Conservation (phyloP, 345 rosid genomes). For the Eucalyptus virginea region DNA sequence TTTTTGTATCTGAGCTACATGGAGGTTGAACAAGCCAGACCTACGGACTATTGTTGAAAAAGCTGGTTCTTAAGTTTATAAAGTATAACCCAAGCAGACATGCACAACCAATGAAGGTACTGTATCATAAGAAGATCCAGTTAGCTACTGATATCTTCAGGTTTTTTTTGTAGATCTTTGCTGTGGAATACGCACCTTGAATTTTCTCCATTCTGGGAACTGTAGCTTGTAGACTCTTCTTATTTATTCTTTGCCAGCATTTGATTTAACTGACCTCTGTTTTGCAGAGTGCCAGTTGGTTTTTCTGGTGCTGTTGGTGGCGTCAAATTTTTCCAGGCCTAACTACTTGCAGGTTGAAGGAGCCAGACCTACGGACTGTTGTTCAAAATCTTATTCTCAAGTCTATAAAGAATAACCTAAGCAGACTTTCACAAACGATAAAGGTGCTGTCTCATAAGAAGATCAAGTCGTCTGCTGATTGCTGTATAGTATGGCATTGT, state of each 20-base stretch:
- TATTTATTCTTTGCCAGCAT: not conserved
- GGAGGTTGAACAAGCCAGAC: conserved; percentile 60
- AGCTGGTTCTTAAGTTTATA: conserved; percentile 50
- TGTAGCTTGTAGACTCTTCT: not conserved
- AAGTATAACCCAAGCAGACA: conserved; percentile 25
- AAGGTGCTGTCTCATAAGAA: conserved; percentile 25
- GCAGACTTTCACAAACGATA: conserved; percentile 25
- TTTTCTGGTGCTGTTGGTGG: conserved; percentile 52
- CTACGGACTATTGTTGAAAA: conserved; percentile 45
- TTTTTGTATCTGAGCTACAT: conserved; percentile 79
- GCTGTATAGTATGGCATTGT: not conserved
- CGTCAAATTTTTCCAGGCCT: conserved; percentile 79
- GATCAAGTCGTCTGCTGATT: not conserved
- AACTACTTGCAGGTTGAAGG: conserved; percentile 64
- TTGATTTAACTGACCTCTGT: not conserved
- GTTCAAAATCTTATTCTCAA: conserved; percentile 66
- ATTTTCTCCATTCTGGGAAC: not conserved
- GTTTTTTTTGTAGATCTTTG: not conserved
- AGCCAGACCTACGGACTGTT: conserved; percentile 46
- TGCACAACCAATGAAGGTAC: conserved; percentile 54
- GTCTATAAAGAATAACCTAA: conserved; percentile 31
- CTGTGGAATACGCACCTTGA: not conserved
- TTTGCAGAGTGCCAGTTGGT: not conserved
- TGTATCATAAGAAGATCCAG: not conserved
- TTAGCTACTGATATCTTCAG: no score